A percentile compares a stretch with the other conserved stretches of the same genome.
Conservation (phyloP, 148 eudicot species). For the Rhododendron ferrugineum region DNA sequence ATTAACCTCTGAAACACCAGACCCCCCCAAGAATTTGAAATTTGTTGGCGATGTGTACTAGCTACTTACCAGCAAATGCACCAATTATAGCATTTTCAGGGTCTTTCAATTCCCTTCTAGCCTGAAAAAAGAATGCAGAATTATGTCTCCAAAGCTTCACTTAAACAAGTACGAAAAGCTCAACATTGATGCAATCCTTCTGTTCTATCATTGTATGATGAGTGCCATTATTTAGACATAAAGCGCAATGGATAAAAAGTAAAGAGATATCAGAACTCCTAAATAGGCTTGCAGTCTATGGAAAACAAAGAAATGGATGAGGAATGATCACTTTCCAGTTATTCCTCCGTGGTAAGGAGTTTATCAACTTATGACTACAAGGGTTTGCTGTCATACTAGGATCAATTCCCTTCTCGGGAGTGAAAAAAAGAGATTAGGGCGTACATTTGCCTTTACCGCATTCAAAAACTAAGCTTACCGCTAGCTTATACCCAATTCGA, state of each 20-base stretch:
- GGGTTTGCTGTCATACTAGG: not conserved
- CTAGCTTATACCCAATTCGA: slow-evolving; percentile 75
- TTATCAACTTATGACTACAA: not conserved
- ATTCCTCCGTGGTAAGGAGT: not conserved
- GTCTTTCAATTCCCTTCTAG: slow-evolving; percentile 66
- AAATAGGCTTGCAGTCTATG: not conserved
- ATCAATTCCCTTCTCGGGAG: not conserved
- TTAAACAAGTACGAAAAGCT: not conserved
- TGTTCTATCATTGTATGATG: not conserved
- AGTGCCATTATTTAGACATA: not conserved
- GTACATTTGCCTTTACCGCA: slow-evolving; percentile 5
- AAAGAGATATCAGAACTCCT: not conserved
- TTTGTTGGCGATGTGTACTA: not conserved
- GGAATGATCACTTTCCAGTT: not conserved
- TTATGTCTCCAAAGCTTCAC: slow-evolving; percentile 7
- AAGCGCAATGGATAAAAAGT: not conserved
- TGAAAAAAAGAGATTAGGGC: not conserved
- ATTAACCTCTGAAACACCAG: not conserved
- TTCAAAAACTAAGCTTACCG: slow-evolving; percentile 39
- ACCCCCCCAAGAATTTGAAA: not conserved
- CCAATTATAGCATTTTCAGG: slow-evolving; percentile 87
- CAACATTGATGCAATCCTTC: not conserved
- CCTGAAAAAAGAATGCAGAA: slow-evolving; percentile 38
- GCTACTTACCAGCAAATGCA: slow-evolving; percentile 71
- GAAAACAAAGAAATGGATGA: not conserved